These are phyloP conservation scores for Kwoniella shandongensis DNA, from an alignment of 768 basidiomycete species.

Conservation along the genomic window DNA sequence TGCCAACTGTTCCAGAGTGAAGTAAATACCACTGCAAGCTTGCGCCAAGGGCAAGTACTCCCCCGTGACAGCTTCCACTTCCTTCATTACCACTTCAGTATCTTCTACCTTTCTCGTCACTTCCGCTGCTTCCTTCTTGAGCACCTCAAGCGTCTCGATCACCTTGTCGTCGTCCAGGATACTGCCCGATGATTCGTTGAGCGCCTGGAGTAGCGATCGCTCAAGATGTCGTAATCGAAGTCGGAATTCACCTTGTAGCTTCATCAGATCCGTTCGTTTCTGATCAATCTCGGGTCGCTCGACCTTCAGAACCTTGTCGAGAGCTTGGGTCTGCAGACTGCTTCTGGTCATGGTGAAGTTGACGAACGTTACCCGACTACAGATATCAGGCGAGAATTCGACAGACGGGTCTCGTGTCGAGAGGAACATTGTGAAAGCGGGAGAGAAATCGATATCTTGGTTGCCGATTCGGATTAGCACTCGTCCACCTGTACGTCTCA, in stretches of 20 bases:
- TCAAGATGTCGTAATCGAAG: slow-evolving; percentile 88
- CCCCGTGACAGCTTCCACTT: slow-evolving; percentile 91
- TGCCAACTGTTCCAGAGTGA: slow-evolving; percentile 91
- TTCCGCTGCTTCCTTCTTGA: slow-evolving; percentile 94
- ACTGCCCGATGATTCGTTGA: slow-evolving; percentile 95
- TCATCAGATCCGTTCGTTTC: slow-evolving; percentile 94
- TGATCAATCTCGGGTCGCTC: slow-evolving; percentile 95
- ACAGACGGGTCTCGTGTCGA: slow-evolving; percentile 95
- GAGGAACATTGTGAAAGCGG: slow-evolving; percentile 99
- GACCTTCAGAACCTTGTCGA: slow-evolving; percentile 94
- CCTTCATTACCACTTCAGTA: slow-evolving; percentile 91
- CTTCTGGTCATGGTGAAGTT: slow-evolving; percentile 99
- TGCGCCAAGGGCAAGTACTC: slow-evolving; percentile 93
- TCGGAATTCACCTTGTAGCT: slow-evolving; percentile 96
- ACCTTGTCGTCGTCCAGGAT: slow-evolving; percentile 96
- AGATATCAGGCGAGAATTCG: slow-evolving; percentile 97
- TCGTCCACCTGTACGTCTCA: slow-evolving; percentile 91
- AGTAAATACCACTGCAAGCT: slow-evolving; percentile 94
- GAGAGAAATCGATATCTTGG: slow-evolving; percentile 99
- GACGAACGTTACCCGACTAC: slow-evolving; percentile 92
- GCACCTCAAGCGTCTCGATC: slow-evolving; percentile 88
- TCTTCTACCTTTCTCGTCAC: slow-evolving; percentile 94
- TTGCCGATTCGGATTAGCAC: slow-evolving; percentile 93
- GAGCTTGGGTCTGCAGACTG: slow-evolving; percentile 95
- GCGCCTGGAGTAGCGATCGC: slow-evolving; percentile 84